Evolutionary conservation across 2,329 filamentous ascomycete genomes (phyloP).

Genomic region (Aspergillus carbonarius): DNA sequence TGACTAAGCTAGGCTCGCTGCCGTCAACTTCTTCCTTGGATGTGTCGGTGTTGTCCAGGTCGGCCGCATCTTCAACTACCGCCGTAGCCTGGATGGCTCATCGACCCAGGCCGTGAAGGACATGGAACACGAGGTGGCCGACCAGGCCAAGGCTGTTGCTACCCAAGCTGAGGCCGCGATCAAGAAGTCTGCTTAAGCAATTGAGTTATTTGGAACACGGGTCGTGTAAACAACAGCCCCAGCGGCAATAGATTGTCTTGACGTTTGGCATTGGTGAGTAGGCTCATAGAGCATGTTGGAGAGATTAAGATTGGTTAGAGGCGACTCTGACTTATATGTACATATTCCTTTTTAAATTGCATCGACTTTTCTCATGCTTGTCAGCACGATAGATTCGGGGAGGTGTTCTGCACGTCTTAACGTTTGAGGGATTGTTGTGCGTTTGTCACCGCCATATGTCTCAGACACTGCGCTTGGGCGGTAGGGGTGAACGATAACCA

Average conservation of each 20-base stretch:
- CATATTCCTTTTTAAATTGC: constrained; percentile 3
- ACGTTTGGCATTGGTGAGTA: not conserved
- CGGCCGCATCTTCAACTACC: constrained; percentile 68
- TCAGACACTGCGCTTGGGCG: too few species aligned
- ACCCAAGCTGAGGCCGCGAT: constrained; percentile 32
- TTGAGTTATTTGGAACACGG: not conserved
- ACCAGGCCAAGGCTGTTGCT: constrained; percentile 35
- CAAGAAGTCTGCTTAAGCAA: constrained; percentile 30
- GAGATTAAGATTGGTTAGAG: not conserved
- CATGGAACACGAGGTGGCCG: constrained; percentile 37
- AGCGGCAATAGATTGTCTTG: constrained; percentile 1
- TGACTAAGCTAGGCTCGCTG: constrained; percentile 64
- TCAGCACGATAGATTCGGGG: not conserved
- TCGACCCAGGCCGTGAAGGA: constrained; percentile 39
- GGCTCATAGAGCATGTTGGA: not conserved
- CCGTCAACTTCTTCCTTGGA: constrained; percentile 98
- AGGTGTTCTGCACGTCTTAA: too few species aligned
- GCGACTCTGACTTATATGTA: not conserved
- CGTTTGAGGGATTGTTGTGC: too few species aligned
- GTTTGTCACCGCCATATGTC: too few species aligned
- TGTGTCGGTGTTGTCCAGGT: constrained; percentile 82
- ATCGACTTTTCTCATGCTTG: not conserved
- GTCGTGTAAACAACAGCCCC: constrained; percentile 17
- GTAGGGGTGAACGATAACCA: too few species aligned
- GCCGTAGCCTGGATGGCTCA: constrained; percentile 55